Evolutionary conservation across 495 filamentous ascomycete species (phyloP).

Genomic region (Aspergillus haitiensis): DNA sequence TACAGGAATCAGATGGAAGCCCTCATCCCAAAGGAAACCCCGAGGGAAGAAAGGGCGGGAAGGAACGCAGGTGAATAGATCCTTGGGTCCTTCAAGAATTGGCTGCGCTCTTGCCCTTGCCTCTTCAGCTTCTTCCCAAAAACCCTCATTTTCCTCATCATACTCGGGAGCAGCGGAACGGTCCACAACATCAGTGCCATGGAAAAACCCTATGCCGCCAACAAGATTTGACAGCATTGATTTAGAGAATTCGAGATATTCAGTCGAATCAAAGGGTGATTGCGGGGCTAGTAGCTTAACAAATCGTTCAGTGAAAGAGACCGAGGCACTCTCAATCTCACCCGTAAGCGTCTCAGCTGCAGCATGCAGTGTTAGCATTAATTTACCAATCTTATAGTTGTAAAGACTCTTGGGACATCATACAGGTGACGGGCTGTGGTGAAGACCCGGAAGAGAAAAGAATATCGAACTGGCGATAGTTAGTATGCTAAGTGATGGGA

Average conservation of each 20-base stretch:
- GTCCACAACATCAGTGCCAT: constrained; percentile 83
- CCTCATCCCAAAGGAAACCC: constrained; percentile 97
- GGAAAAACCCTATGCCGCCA: constrained; percentile 94
- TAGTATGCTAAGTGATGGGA: constrained; percentile 2
- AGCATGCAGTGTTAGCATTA: constrained; percentile 33
- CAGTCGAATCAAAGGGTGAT: constrained; percentile 69
- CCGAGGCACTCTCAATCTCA: constrained; percentile 63
- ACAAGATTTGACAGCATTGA: constrained; percentile 93
- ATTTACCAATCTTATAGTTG: constrained; percentile 4
- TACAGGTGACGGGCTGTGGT: constrained; percentile 57
- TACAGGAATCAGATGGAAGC: constrained; percentile 91
- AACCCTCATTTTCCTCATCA: constrained; percentile 93
- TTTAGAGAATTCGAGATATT: constrained; percentile 78
- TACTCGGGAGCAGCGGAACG: constrained; percentile 88
- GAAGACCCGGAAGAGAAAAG: constrained; percentile 83
- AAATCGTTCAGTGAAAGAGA: constrained; percentile 74
- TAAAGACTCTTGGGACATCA: constrained; percentile 14
- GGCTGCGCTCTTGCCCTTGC: constrained; percentile 66
- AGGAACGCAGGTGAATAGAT: constrained; percentile 90
- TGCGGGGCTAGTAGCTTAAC: constrained; percentile 68
- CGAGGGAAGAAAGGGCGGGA: constrained; percentile 94
- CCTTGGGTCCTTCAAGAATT: constrained; percentile 74
- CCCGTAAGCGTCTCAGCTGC: constrained; percentile 66
- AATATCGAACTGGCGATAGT: constrained; percentile 70
- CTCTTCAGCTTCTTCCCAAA: constrained; percentile 88